Percentiles rank a stretch among this genome's conserved stretches.
Conservation (phyloP, 148 eudicot genomes). For the Nyssa sinensis region DNA sequence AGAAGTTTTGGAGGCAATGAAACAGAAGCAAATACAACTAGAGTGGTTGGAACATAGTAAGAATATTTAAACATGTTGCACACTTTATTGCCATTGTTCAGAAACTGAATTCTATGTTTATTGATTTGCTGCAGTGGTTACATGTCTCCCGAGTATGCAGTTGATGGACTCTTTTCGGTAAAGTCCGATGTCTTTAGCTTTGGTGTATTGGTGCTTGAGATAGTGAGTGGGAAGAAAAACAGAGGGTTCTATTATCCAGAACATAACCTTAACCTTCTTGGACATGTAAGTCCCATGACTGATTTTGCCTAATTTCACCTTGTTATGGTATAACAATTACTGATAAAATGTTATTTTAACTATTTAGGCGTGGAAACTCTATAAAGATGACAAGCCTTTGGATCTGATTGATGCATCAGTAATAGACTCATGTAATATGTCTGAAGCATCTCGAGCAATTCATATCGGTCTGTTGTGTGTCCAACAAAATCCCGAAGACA, state of each 20-base stretch:
- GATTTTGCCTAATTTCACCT: neutral
- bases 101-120: neutral
- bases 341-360: no score
- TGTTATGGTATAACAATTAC: neutral
- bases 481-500: no score
- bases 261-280: constrained; percentile 21
- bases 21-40: constrained; percentile 18
- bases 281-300: constrained; percentile 22
- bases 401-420: constrained; percentile 23
- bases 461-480: no score
- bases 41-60: constrained; percentile 27
- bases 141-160: constrained; percentile 37
- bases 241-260: constrained; percentile 16
- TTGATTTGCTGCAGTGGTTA: constrained; percentile 27
- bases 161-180: constrained; percentile 32
- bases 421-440: constrained; percentile 1
- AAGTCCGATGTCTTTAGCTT: constrained; percentile 42
- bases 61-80: neutral
- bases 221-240: constrained; percentile 33
- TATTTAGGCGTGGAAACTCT: constrained; percentile 32
- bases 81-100: neutral
- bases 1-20: constrained; percentile 24
- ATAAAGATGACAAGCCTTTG: constrained; percentile 22
- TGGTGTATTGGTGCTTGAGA: constrained; percentile 33
- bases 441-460: constrained; percentile 16